phyloP scores from a whole-genome alignment of 345 rosid species.

The Bruguiera sexangula region DNA sequence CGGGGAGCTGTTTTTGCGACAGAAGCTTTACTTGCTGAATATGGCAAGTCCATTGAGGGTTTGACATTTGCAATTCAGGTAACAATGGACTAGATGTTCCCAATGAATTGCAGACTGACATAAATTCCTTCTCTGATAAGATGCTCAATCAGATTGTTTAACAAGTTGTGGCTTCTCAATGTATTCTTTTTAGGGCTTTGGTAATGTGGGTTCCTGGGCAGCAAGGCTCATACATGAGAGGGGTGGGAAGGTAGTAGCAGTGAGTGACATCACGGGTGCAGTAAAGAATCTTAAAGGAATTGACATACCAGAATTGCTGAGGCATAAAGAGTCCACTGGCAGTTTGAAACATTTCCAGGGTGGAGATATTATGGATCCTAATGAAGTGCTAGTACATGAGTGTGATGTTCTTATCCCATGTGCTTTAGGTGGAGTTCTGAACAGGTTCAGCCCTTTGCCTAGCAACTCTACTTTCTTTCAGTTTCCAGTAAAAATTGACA shows the following conservation, averaged over 20 bases:
- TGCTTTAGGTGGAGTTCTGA: conserved; percentile 92
- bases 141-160: background rate
- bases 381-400: conserved; percentile 69
- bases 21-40: conserved; percentile 86
- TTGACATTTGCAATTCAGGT: conserved; percentile 93
- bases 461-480: background rate
- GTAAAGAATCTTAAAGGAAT: conserved; percentile 79
- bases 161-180: background rate
- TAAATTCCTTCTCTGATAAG: background rate
- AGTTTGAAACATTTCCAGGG: conserved; percentile 65
- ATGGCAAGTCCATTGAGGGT: conserved; percentile 73
- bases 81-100: background rate
- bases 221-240: conserved; percentile 77
- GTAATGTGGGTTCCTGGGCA: conserved; percentile 97
- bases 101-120: background rate
- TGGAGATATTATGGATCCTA: conserved; percentile 64
- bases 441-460: conserved; percentile 47
- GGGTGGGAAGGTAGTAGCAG: conserved; percentile 91
- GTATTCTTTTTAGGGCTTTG: conserved; percentile 62
- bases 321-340: conserved; percentile 59
- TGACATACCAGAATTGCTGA: conserved; percentile 51
- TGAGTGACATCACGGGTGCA: conserved; percentile 94
- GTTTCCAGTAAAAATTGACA: too few species aligned
- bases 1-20: conserved; percentile 88
- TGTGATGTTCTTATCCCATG: conserved; percentile 98